Evolutionary conservation across 371 early-diverging fungal genomes (phyloP), one percentile per base, ranked within the genome.

Genomic region (Sporodiniella umbellata): DNA sequence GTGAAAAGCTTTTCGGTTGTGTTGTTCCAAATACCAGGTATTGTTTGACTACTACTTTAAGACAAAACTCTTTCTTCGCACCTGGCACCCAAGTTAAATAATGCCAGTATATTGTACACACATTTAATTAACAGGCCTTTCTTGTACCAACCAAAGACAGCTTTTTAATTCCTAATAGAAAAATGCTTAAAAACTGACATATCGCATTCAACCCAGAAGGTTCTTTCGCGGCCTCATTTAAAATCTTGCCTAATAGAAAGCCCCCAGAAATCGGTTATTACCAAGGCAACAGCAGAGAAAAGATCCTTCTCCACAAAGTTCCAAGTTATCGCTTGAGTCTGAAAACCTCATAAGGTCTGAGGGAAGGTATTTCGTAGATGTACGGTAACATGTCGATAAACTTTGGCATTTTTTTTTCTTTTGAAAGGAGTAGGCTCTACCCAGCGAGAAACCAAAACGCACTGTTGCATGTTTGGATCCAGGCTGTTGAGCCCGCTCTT

Each of bases 221-320:
- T 53, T 24, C 47, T 53, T 33, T 53, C 24, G 33, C 46, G 54
- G 31, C 0, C 37, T 54, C 42, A 22, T 35, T 43, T 21, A 35
- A 48, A 48, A 54, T 43, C 28, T 28, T 22, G 44, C 30, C 44
- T 33, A 42, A 28, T 42, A 48, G 33, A 54, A 22, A 48, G 28
- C 38, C 56, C 42, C 56, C 50, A 55, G 56, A 55, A 49, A 44
- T 55, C 45, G 28, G 49, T 49, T 37, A 49, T 45, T 21, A 10
- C 38, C 23, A 55, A 49, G 17, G 45, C 37, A 48, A 28, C 4
- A 18, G 30, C 8, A 22, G 56, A 55, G 39, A 48, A 54, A 12
- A 54, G 37, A 14, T 42, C 26, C 22, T 28, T 48, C 48, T 54
- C 48, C 4, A 39, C 21, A 18, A n/a, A 11, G n/a, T 30, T 37